A percentile compares a stretch with the other conserved stretches of the same genome.
Evolutionary conservation across 176 grass and related monocot genomes (phyloP).

Genomic region (Miscanthus lutarioriparius): DNA sequence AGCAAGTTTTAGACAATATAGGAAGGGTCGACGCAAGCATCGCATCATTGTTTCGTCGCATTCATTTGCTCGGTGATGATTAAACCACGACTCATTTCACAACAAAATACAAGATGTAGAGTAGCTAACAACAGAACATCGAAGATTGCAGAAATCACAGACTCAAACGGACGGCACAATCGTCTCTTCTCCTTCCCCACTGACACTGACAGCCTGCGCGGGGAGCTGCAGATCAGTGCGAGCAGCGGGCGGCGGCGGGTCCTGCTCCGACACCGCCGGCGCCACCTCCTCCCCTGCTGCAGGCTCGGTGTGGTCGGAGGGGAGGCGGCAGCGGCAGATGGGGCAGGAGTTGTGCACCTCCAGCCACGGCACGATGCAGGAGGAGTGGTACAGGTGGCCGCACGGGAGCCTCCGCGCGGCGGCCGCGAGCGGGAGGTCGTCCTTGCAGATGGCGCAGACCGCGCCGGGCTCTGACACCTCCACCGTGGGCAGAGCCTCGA

Average conservation of each 20-base stretch:
- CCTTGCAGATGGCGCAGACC: constrained; percentile 47
- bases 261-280: background rate
- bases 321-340: constrained; percentile 64
- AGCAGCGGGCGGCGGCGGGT: background rate
- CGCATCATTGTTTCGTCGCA: too few species aligned
- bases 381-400: constrained; percentile 71
- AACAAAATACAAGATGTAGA: too few species aligned
- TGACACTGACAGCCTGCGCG: constrained; percentile 34
- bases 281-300: background rate
- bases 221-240: constrained; percentile 28
- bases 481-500: constrained; percentile 63
- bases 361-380: constrained; percentile 83
- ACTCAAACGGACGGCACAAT: background rate
- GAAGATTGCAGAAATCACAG: background rate
- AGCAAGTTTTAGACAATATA: too few species aligned
- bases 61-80: too few species aligned
- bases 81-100: too few species aligned
- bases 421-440: constrained; percentile 52
- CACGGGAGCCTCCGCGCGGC: constrained; percentile 64
- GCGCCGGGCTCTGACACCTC: constrained; percentile 51
- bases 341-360: constrained; percentile 80
- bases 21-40: too few species aligned
- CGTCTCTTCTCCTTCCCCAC: constrained; percentile 31
- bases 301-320: background rate
- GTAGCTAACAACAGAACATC: too few species aligned